Evolutionary conservation across 2,329 filamentous ascomycete species (phyloP).

Genomic region (Trichoderma brevicompactum): DNA sequence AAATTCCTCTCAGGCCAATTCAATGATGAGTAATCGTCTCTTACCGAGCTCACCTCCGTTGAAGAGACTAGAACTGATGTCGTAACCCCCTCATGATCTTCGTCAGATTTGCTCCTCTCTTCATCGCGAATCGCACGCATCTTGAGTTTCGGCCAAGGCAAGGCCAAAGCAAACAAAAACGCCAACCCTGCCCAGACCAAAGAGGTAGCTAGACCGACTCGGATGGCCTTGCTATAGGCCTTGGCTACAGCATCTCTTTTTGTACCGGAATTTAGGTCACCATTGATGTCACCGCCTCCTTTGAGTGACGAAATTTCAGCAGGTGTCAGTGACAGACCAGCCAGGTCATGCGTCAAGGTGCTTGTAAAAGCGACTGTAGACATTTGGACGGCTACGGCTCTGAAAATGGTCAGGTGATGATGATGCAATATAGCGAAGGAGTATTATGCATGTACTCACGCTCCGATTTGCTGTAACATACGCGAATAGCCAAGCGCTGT

Average conservation of each 20-base stretch:
- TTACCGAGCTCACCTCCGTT: not conserved
- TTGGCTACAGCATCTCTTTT: not conserved
- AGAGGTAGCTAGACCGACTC: not conserved
- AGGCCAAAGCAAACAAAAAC: not conserved
- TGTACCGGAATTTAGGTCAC: not conserved
- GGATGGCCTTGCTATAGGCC: not conserved
- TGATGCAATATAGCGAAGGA: not conserved
- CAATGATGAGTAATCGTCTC: not conserved
- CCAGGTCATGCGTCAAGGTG: not conserved
- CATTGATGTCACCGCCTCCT: not conserved
- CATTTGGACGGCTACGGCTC: constrained; percentile 2
- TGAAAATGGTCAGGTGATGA: not conserved
- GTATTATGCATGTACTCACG: not conserved
- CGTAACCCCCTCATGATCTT: not conserved
- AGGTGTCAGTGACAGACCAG: not conserved
- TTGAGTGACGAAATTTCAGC: constrained; percentile 1
- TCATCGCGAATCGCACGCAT: not conserved
- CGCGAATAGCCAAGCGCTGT: constrained; percentile 12
- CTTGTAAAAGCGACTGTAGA: not conserved
- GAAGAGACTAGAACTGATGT: not conserved
- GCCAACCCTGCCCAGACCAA: not conserved
- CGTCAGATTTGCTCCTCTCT: not conserved
- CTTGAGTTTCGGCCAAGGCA: not conserved
- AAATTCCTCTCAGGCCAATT: not conserved
- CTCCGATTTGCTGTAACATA: constrained; percentile 17